phyloP scores from a whole-genome alignment of 78 protist species.

The Corallochytrium limacisporum region DNA sequence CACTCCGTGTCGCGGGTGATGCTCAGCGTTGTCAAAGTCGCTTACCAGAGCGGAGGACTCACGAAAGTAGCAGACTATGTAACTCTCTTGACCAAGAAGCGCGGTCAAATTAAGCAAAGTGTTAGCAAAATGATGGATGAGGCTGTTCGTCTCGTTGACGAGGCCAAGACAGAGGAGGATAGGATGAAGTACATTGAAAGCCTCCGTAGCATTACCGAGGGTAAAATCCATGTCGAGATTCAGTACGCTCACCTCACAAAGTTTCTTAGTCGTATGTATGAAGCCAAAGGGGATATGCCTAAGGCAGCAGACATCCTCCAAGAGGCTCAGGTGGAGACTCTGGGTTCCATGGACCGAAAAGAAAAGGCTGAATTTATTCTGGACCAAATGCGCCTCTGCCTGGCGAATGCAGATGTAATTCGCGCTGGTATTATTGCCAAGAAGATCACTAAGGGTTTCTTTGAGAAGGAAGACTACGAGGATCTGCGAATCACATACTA shows the following conservation, averaged over 20 bases:
- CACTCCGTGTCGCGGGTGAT: too few species aligned
- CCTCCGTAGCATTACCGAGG: too few species aligned
- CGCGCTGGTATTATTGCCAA: conserved; percentile 14
- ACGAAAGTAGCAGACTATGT: too few species aligned
- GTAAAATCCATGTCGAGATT: conserved; percentile 39
- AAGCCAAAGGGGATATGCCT: conserved; percentile 18
- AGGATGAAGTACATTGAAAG: too few species aligned
- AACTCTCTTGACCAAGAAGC: too few species aligned
- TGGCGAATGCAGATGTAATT: conserved; percentile 13
- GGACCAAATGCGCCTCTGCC: conserved; percentile 36
- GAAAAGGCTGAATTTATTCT: conserved; percentile 39
- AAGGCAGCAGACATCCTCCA: conserved; percentile 32
- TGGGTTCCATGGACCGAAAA: conserved; percentile 28
- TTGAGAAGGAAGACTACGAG: background rate
- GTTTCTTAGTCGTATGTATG: conserved; percentile 3
- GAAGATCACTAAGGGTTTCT: conserved; percentile 17
- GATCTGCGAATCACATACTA: background rate
- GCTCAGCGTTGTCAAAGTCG: too few species aligned
- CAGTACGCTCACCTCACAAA: conserved; percentile 40
- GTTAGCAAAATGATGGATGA: too few species aligned
- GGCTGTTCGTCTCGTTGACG: too few species aligned
- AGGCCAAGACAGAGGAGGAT: too few species aligned
- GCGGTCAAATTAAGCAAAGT: too few species aligned
- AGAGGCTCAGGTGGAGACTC: conserved; percentile 33
- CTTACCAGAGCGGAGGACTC: too few species aligned